Conservation (phyloP, 2,329 filamentous ascomycete species). For the Penicillium digitatum region DNA sequence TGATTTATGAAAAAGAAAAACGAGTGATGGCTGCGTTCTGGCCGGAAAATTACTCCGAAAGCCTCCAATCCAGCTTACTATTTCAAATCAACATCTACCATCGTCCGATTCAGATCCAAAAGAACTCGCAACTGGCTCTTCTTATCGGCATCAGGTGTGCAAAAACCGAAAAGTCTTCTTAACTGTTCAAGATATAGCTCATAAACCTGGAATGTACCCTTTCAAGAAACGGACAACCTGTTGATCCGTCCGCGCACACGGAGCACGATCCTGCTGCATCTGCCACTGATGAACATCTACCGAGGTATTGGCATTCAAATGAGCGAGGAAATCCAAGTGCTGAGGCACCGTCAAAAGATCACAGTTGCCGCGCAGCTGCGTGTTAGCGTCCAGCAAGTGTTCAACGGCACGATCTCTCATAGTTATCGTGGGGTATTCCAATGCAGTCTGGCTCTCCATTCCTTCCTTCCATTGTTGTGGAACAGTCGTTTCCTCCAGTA, state of each 20-base stretch:
- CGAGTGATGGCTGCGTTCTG: neutral
- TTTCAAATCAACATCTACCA: slow-evolving; percentile 1
- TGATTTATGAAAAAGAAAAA: slow-evolving; percentile 3
- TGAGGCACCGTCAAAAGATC: slow-evolving; percentile 14
- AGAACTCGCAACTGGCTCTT: slow-evolving; percentile 14
- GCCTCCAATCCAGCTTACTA: neutral
- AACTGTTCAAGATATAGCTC: slow-evolving; percentile 19
- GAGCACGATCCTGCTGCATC: slow-evolving; percentile 16
- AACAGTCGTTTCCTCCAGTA: slow-evolving; percentile 3
- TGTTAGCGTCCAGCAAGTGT: slow-evolving; percentile 11
- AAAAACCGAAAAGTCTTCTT: slow-evolving; percentile 8
- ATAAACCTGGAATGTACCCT: slow-evolving; percentile 20
- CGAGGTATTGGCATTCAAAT: slow-evolving; percentile 15
- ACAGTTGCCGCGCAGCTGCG: slow-evolving; percentile 9
- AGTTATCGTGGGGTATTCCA: slow-evolving; percentile 7
- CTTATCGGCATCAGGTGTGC: neutral
- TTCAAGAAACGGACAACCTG: slow-evolving; percentile 15
- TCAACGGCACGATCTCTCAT: slow-evolving; percentile 12
- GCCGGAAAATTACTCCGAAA: too few relatives aligned
- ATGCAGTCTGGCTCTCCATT: neutral
- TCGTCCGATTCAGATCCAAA: slow-evolving; percentile 7
- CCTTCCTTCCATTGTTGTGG: slow-evolving; percentile 3
- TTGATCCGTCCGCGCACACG: slow-evolving; percentile 11
- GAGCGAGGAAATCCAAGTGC: slow-evolving; percentile 15
- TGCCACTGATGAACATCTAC: slow-evolving; percentile 18